Conservation (phyloP, 805 yeast genomes). For the Cyberlindnera subsufficiens region DNA sequence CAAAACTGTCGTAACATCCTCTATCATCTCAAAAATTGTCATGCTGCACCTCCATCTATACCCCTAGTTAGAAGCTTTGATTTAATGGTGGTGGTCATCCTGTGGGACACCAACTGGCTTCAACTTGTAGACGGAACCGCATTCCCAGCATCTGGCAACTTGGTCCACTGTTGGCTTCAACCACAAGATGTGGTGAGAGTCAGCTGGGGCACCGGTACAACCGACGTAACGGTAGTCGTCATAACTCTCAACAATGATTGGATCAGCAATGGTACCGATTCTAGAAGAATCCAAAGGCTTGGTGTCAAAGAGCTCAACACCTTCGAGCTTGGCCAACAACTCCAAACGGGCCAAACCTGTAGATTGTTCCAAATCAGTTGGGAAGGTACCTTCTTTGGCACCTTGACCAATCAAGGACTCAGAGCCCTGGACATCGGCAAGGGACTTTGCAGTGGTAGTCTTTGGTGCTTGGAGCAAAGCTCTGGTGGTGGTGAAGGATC, state of each 20-base stretch:
- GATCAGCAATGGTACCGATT: conserved; percentile 85
- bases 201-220: conserved; percentile 94
- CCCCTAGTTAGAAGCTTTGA: not conserved
- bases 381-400: conserved; percentile 79
- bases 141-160: conserved; percentile 97
- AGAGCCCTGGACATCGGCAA: conserved; percentile 73
- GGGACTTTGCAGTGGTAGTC: conserved; percentile 41
- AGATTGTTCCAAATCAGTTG: conserved; percentile 93
- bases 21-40: not conserved
- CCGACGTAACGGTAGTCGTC: conserved; percentile 94
- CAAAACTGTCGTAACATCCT: not conserved
- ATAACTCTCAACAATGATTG: conserved; percentile 83
- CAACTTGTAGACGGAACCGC: conserved; percentile 90
- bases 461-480: conserved; percentile 22
- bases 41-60: not conserved
- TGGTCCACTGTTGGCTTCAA: conserved; percentile 77
- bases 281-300: conserved; percentile 85
- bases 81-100: conserved; percentile 39
- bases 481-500: conserved; percentile 29
- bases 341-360: conserved; percentile 98
- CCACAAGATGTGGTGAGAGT: conserved; percentile 89
- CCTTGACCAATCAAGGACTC: conserved; percentile 85
- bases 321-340: conserved; percentile 88
- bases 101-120: conserved; percentile 81
- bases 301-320: conserved; percentile 88